These are phyloP conservation scores for Quercus tomentella DNA, from an alignment of 331 rosid species.

Conservation along the genomic window DNA sequence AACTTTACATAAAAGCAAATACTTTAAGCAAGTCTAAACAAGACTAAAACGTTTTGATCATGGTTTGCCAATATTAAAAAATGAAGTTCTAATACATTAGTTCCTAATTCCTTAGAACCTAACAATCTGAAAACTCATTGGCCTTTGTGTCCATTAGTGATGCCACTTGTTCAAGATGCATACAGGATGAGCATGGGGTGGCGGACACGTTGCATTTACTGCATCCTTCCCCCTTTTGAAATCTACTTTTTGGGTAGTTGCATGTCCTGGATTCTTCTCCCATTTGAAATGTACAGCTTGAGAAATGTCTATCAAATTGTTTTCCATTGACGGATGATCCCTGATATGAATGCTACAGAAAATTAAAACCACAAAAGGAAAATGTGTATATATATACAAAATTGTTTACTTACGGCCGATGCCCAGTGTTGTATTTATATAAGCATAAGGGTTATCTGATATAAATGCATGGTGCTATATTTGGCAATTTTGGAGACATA, in stretches of 20 bases:
- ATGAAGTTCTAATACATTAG: too few species aligned
- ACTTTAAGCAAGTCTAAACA: too few species aligned
- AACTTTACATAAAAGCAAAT: too few species aligned
- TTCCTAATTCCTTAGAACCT: too few species aligned
- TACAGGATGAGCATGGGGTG: background rate
- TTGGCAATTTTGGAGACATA: background rate
- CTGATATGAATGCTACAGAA: background rate
- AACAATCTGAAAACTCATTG: constrained; percentile 10
- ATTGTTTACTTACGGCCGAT: too few species aligned
- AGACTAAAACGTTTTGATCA: too few species aligned
- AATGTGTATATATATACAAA: background rate
- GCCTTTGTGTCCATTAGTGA: background rate
- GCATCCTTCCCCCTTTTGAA: constrained; percentile 9
- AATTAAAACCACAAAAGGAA: background rate
- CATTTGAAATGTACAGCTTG: background rate
- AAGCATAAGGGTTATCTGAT: background rate
- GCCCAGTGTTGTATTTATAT: background rate
- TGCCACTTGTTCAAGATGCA: constrained; percentile 13
- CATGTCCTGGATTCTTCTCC: too few species aligned
- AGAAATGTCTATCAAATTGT: background rate
- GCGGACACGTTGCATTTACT: background rate
- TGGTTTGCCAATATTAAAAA: too few species aligned
- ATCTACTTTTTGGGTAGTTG: too few species aligned
- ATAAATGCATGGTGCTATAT: background rate
- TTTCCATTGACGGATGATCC: background rate